Percentiles rank a stretch among this genome's conserved stretches.
Conservation (phyloP, 352 stramenopile genomes). For the Pilasporangium apinafurcum region DNA sequence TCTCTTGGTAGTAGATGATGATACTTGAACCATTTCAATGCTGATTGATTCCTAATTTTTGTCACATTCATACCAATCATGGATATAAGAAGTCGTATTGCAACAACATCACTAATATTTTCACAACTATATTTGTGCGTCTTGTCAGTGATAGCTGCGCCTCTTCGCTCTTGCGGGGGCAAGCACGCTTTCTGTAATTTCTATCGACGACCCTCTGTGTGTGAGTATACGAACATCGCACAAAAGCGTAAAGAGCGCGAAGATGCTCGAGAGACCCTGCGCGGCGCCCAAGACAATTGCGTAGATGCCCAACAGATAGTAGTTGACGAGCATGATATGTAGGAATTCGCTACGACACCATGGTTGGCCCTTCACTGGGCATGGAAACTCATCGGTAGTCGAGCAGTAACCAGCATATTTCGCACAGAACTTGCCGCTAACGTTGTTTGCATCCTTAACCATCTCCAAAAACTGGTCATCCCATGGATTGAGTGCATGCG, state of each 20-base stretch:
- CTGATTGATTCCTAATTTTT: no score
- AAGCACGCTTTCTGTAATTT: no score
- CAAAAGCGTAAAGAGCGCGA: conserved; percentile 52
- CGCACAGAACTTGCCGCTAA: conserved; percentile 32
- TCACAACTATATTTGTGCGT: no score
- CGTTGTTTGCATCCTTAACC: conserved; percentile 27
- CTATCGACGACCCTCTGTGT: no score
- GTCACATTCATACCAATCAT: no score
- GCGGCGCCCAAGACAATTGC: conserved; percentile 28
- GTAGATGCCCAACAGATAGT: conserved; percentile 34
- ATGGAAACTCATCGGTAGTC: conserved; percentile 8
- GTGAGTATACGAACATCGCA: conserved; percentile 51
- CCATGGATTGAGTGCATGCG: conserved; percentile 16
- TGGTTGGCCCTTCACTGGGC: conserved; percentile 19
- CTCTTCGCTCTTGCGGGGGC: no score
- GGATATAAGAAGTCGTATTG: no score
- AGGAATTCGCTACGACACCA: conserved; percentile 56
- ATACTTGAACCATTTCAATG: no score
- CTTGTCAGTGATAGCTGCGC: no score
- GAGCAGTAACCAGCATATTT: conserved; percentile 14
- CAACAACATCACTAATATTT: no score
- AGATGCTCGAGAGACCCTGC: conserved; percentile 37
- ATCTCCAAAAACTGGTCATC: conserved; percentile 19
- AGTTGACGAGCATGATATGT: conserved; percentile 32
- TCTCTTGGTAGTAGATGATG: no score